These are phyloP conservation scores for Ambrosia artemisiifolia DNA, from an alignment of 129 eudicot species.

Conservation along the genomic window DNA sequence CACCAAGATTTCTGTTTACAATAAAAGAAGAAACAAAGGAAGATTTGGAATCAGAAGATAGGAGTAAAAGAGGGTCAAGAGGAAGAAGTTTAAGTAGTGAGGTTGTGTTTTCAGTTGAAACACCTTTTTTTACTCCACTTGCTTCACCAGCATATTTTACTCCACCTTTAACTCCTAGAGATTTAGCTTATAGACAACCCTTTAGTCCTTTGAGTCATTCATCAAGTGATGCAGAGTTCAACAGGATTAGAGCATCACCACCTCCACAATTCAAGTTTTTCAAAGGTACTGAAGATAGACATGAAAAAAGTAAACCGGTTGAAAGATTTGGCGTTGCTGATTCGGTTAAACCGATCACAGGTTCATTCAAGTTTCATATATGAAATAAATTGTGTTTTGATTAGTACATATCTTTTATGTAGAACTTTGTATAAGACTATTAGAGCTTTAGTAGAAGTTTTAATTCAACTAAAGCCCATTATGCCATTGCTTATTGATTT, in stretches of 20 bases:
- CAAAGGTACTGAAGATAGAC: conserved; percentile 86
- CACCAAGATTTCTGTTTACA: conserved; percentile 82
- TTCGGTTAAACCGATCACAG: too few relatives aligned
- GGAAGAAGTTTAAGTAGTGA: conserved; percentile 69
- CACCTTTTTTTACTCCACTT: conserved; percentile 67
- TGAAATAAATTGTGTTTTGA: conserved; percentile 6
- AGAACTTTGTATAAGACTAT: conserved; percentile 30
- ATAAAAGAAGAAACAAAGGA: conserved; percentile 84
- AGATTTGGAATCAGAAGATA: conserved; percentile 82
- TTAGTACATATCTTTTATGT: conserved; percentile 30
- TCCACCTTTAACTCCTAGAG: conserved; percentile 63
- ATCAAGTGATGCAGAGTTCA: conserved; percentile 68
- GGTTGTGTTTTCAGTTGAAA: conserved; percentile 39
- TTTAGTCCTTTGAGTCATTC: conserved; percentile 54
- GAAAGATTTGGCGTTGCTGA: conserved; percentile 41
- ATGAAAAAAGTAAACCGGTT: conserved; percentile 38
- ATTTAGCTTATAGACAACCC: conserved; percentile 23
- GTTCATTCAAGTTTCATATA: too few relatives aligned
- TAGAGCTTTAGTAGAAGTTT: conserved; percentile 28
- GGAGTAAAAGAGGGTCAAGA: conserved; percentile 46
- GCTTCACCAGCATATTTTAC: conserved; percentile 64
- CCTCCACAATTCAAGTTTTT: conserved; percentile 79
- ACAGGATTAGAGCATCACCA: conserved; percentile 61
- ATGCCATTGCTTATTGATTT: conserved; percentile 4
- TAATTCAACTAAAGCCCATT: conserved; percentile 27